These are phyloP conservation scores for Neurospora terricola DNA, from an alignment of 495 filamentous ascomycete genomes.

Conservation along the genomic window DNA sequence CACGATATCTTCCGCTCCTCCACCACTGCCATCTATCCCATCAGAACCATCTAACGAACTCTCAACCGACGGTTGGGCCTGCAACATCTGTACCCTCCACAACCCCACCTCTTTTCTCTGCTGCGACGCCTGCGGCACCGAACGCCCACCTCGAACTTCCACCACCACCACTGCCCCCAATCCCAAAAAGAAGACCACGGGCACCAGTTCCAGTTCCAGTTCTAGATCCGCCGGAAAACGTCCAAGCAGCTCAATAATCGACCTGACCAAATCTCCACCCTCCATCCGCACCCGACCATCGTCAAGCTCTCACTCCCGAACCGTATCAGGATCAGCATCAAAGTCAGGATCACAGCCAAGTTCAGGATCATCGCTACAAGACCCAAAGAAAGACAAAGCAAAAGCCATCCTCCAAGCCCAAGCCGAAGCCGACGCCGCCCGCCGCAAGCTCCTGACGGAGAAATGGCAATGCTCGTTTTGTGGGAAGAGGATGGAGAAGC, in stretches of 20 bases:
- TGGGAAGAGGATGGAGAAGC: constrained; percentile 52
- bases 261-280: constrained; percentile 14
- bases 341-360: too few relatives aligned
- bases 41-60: background rate
- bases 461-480: constrained; percentile 66
- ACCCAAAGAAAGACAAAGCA: background rate
- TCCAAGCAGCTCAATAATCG: constrained; percentile 16
- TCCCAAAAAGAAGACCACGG: background rate
- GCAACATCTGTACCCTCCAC: constrained; percentile 69
- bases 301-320: background rate
- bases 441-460: constrained; percentile 1
- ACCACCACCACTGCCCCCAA: background rate
- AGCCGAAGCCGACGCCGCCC: constrained; percentile 12
- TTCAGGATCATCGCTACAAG: too few relatives aligned
- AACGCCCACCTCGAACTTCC: constrained; percentile 37
- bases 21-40: constrained; percentile 2
- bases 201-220: background rate
- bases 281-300: background rate
- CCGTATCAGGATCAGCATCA: too few relatives aligned
- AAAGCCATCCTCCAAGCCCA: constrained; percentile 4
- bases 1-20: background rate
- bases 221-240: constrained; percentile 6
- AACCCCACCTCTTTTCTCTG: constrained; percentile 60
- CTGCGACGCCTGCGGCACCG: constrained; percentile 70
- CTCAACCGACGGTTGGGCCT: constrained; percentile 54